phyloP scores from a whole-genome alignment of 768 basidiomycete species.

The Tylopilus intermedius region DNA sequence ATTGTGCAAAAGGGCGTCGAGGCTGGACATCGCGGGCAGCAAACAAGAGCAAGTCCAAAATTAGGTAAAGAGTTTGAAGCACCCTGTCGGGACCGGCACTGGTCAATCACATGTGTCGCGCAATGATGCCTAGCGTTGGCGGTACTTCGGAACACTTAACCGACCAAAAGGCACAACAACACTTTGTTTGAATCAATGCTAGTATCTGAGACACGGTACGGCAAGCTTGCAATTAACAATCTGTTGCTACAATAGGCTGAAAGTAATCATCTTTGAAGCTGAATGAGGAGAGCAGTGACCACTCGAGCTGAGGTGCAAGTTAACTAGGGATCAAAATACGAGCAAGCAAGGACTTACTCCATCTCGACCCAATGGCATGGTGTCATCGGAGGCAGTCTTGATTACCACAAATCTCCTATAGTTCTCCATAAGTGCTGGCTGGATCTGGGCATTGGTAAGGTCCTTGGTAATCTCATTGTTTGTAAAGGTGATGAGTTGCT shows the following conservation, averaged over 20 bases:
- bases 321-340: not conserved
- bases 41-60: not conserved
- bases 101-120: not conserved
- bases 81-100: not conserved
- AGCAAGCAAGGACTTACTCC: slow-evolving; percentile 39
- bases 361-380: slow-evolving; percentile 26
- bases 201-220: no score
- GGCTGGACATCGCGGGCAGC: slow-evolving; percentile 18
- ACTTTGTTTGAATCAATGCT: not conserved
- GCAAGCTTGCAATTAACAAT: not conserved
- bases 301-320: slow-evolving; percentile 48
- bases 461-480: slow-evolving; percentile 46
- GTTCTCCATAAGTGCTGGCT: slow-evolving; percentile 55
- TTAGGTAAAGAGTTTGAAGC: not conserved
- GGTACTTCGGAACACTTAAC: no score
- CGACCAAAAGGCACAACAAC: no score
- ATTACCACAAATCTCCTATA: slow-evolving; percentile 68
- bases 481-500: slow-evolving; percentile 35
- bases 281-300: slow-evolving; percentile 41
- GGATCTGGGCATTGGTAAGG: slow-evolving; percentile 50
- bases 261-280: slow-evolving; percentile 59
- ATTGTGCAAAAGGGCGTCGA: slow-evolving; percentile 35
- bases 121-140: not conserved
- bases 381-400: slow-evolving; percentile 32
- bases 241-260: slow-evolving; percentile 1